phyloP scores from a whole-genome alignment of 805 yeast genomes.

The Maudiozyma saulgeensis region DNA sequence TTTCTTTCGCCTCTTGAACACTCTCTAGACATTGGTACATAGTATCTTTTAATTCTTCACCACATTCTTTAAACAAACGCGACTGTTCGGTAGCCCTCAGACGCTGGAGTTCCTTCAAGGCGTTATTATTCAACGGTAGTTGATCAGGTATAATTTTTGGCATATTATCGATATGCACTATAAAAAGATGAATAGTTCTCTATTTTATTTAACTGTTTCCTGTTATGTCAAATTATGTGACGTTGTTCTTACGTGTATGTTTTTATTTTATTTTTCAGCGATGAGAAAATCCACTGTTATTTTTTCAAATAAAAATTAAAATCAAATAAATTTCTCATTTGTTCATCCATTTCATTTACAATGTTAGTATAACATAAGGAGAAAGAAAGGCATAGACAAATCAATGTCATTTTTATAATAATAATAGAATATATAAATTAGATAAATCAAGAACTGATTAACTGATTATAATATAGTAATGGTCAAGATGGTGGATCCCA shows the following conservation, averaged over 20 bases:
- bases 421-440: not conserved
- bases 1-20: constrained; percentile 2
- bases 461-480: not conserved
- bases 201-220: too few relatives aligned
- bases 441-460: not conserved
- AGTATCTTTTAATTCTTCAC: constrained; percentile 13
- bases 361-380: not conserved
- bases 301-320: not conserved
- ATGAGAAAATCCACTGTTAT: not conserved
- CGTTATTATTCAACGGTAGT: constrained; percentile 17
- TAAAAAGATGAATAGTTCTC: too few relatives aligned
- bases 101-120: constrained; percentile 10
- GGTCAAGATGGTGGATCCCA: constrained; percentile 10
- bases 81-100: constrained; percentile 10
- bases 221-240: too few relatives aligned
- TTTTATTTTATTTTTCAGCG: not conserved
- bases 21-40: constrained; percentile 11
- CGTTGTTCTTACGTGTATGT: not conserved
- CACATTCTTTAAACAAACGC: constrained; percentile 7
- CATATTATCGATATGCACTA: not conserved
- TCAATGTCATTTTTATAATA: not conserved
- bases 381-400: not conserved
- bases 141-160: constrained; percentile 5
- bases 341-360: not conserved
- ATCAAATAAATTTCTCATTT: not conserved